Conservation (phyloP, 768 basidiomycete species). For the Russula olivacea region DNA sequence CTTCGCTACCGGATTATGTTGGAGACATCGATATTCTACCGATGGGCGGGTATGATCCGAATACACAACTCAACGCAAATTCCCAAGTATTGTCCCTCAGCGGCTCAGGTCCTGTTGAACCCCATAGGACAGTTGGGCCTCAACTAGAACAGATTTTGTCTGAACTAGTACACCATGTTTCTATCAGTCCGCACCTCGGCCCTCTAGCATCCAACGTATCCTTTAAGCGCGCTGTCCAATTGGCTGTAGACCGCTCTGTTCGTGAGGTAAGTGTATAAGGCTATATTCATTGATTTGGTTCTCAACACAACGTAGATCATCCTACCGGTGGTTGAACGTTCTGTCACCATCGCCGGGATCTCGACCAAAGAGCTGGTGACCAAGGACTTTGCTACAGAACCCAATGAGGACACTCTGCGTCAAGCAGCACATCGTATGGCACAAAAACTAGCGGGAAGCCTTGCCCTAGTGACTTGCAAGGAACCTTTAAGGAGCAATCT, state of each 20-base stretch:
- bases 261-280: conserved; percentile 62
- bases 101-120: conserved; percentile 53
- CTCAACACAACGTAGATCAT: conserved; percentile 58
- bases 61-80: conserved; percentile 45
- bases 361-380: conserved; percentile 92
- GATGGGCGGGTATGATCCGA: conserved; percentile 62
- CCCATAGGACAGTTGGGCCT: conserved; percentile 60
- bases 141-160: conserved; percentile 80
- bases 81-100: conserved; percentile 59
- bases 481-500: conserved; percentile 93
- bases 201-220: conserved; percentile 69
- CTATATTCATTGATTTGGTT: neutral
- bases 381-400: conserved; percentile 94
- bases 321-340: conserved; percentile 93
- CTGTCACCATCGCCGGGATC: conserved; percentile 96
- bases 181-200: conserved; percentile 70
- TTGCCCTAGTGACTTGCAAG: conserved; percentile 97
- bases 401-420: conserved; percentile 84
- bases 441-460: conserved; percentile 90
- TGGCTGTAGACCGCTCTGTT: conserved; percentile 90
- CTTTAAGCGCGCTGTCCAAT: conserved; percentile 86
- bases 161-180: conserved; percentile 63
- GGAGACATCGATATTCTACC: conserved; percentile 74
- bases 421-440: conserved; percentile 95
- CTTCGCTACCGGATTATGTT: conserved; percentile 72